These are phyloP conservation scores for Solanum sitiens DNA, from an alignment of 257 asterid species.

Conservation along the genomic window DNA sequence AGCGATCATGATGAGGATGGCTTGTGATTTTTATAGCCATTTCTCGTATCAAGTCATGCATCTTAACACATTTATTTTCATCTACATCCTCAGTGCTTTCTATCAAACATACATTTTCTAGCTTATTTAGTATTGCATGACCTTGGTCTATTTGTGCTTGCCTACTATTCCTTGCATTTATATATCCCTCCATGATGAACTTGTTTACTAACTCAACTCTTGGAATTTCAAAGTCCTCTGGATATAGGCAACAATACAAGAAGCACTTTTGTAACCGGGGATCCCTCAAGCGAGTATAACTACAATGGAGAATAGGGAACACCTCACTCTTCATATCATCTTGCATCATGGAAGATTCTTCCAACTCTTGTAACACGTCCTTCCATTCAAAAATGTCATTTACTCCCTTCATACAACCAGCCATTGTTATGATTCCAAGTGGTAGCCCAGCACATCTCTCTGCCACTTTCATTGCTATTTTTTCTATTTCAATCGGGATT, in stretches of 20 bases:
- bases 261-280: neutral
- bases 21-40: neutral
- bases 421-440: neutral
- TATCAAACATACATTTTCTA: neutral
- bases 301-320: neutral
- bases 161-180: neutral
- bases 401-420: neutral
- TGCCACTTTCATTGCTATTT: neutral
- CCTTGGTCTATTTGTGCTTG: neutral
- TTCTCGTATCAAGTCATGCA: neutral
- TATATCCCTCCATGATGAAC: neutral
- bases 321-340: neutral
- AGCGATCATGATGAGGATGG: neutral
- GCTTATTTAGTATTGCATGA: neutral
- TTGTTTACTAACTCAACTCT: neutral
- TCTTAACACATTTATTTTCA: neutral
- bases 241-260: neutral
- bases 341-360: neutral
- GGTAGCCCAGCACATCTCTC: neutral
- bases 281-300: neutral
- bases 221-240: neutral
- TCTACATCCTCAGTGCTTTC: neutral
- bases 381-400: neutral
- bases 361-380: neutral
- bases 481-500: neutral